Evolutionary conservation across 1,139 yeast species (phyloP), one percentile per base, ranked within the genome.

Genomic region (Pichia sp.): DNA sequence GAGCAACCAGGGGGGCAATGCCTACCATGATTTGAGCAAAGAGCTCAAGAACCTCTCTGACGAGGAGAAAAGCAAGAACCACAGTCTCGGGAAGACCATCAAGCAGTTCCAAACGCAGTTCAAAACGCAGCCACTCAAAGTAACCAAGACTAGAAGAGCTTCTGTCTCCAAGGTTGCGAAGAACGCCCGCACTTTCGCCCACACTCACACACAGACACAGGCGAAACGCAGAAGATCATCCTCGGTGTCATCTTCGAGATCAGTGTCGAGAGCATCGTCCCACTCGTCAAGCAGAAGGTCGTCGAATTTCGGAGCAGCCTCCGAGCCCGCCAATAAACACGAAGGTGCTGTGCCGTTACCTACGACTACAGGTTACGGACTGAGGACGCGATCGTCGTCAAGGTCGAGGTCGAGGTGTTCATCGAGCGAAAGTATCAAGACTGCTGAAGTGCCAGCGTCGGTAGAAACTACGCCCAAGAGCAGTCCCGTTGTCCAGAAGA

Each of bases 371-470:
- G 52, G 14, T 31, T 29, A 49, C 33, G 45, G 46, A 52, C 27
- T 47, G n/a, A 45, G 50, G 36, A 38, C 50, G 10, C 55, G 59
- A 51, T 47, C 56, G 3, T 33, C 46, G 27, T 50, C 56, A 14
- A 27, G 33, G 9, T 29, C 40, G 29, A 27, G 29, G 29, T 46
- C 55, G 14, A 51, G 55, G 51, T 44, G 43, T 9, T 34, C 50
- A 8, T 54, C 55, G 12, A 51, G 27, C 16, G 55, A 47, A 7
- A 50, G 52, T 31, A 34, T 46, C 9, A 48, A 49, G 59, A 56
- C 59, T 56, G 53, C 59, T 52, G 59, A 55, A 42, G 46, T 47
- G 17, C 58, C 59, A 49, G 60, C 56, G 58, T 57, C 60, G n/a
- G 48, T 52, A 16, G 43, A 55, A 46, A 48, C 46, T 17, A 52